Base-by-base conservation (phyloP, 2,329 filamentous ascomycete genomes). In the Nannizzia gypsea region DNA sequence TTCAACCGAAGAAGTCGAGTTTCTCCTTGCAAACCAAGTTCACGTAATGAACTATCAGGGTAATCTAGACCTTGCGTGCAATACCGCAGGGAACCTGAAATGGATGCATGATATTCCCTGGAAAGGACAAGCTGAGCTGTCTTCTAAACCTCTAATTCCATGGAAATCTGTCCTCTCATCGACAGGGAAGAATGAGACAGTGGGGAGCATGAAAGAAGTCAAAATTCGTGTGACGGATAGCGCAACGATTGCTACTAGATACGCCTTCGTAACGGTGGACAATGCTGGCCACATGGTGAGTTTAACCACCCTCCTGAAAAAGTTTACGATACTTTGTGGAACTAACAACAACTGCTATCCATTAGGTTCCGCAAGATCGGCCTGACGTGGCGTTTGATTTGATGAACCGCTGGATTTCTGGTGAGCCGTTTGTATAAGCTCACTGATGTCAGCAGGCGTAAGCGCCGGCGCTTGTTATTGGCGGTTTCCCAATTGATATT, bases 31-130 rank as follows among this genome's bases (percentile, higher is more conserved):
- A 13, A 67, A 68, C 46, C 69, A 71, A 17, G 67, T 75, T 40
- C 70, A 74, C 60, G 68, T 74, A 15, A 64, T 75, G 11, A 71
- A 73, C 59, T 75, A 75, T 57, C 71, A 73, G 38, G 73, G 73
- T 2, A 75, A 74, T 57, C 62, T 73, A 0, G 73, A 75, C 60
- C 66, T 74, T 54, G 73, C 72, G 6, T 76, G 73, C 59, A 76
- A 76, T 58, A 74, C 73, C 5, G 72, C 72, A 9, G 72, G 73
- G 0, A 74, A 73, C 46, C 48, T 63, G 22, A 63, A 63, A n/a
- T 66, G 64, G 63, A 50, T 61, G 28, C 58, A 64, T 40, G 31
- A 42, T 6, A 54, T 67, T 34, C 57, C 60, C 15, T 67, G 66
- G 66, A 64, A 64, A 48, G 66, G 66, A 1, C 61, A 67, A 60